A percentile compares a stretch with the other conserved stretches of the same genome.
phyloP scores from a whole-genome alignment of 768 basidiomycete genomes.

The Leccinum barrowsii region DNA sequence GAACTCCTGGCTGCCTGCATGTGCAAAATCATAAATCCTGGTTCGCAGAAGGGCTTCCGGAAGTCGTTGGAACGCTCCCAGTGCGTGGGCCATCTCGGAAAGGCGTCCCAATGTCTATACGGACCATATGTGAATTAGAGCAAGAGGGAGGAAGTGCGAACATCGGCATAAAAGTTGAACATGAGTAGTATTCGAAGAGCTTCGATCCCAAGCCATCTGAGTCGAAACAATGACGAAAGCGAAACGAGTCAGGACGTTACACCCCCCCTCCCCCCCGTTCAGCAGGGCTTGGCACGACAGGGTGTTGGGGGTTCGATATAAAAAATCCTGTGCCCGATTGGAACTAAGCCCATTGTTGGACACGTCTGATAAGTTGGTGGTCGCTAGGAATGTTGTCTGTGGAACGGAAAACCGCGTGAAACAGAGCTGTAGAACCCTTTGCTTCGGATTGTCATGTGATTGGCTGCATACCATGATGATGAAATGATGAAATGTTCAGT shows the following conservation, averaged over 20 bases:
- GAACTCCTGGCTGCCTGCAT: neutral
- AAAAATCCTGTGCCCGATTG: neutral
- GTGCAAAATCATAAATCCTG: neutral
- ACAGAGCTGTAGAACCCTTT: constrained; percentile 1
- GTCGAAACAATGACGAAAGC: constrained; percentile 1
- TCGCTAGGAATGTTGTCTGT: neutral
- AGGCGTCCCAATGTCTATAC: neutral
- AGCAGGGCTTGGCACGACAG: neutral
- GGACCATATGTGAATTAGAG: constrained; percentile 10
- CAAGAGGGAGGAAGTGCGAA: neutral
- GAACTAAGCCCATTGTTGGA: neutral
- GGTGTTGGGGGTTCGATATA: neutral
- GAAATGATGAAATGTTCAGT: neutral
- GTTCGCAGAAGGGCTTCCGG: neutral
- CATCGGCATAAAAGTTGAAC: neutral
- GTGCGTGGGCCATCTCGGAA: neutral
- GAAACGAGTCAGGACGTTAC: neutral
- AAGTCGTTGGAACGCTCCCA: constrained; percentile 2
- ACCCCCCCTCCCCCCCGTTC: neutral
- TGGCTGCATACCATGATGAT: neutral
- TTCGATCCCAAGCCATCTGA: neutral
- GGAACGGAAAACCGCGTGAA: neutral
- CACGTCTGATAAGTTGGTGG: neutral
- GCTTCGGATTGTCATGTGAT: neutral
- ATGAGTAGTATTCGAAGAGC: neutral